Base-by-base conservation (phyloP, 1,139 yeast species). In the Suhomyces coccinellae region DNA sequence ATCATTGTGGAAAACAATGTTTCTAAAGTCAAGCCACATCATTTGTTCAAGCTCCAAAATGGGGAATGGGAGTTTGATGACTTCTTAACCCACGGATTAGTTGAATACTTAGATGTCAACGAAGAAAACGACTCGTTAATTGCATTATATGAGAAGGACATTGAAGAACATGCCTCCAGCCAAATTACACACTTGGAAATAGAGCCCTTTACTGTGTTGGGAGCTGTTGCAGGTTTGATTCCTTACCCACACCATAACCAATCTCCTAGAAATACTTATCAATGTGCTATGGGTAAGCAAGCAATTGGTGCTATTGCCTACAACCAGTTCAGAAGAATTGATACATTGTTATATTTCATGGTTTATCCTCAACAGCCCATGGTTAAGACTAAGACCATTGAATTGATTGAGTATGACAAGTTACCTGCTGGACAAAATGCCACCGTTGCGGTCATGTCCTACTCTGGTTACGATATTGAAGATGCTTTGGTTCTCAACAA, bases 211-310 rank as follows among this genome's bases (percentile, higher is more conserved):
- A 93, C 99, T 0, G 88, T 93, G 2, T 73, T 93, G 44, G 99
- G 99, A 40, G 99, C 99, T 0, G 98, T 93, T 49, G 99, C 99
- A 0, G 99, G 99, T 36, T 78, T 93, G 56, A 93, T 93, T 78
- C 99, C 99, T n/a, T 93, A 93, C 60, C 99, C 99, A 29, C 99
- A 93, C 65, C 99, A 93, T 66, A 93, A 93, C 68, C 99, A 93
- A 76, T 91, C 98, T 48, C 99, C 99, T 48, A 95, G 99, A 83
- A 93, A 93, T 67, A 93, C 99, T 6, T 93, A 93, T 71, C 99
- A 93, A 74, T 90, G 97, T 63, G 99, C 99, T 53, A 93, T 93
- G 99, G 99, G 99, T 82, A 93, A 93, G 70, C 99, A 93, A 72
- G 99, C 99, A 17, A 93, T 93, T 67, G 99, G 99, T 54, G 98